phyloP scores from a whole-genome alignment of 1,284 basidiomycete genomes.

The Ustilago trichophora region DNA sequence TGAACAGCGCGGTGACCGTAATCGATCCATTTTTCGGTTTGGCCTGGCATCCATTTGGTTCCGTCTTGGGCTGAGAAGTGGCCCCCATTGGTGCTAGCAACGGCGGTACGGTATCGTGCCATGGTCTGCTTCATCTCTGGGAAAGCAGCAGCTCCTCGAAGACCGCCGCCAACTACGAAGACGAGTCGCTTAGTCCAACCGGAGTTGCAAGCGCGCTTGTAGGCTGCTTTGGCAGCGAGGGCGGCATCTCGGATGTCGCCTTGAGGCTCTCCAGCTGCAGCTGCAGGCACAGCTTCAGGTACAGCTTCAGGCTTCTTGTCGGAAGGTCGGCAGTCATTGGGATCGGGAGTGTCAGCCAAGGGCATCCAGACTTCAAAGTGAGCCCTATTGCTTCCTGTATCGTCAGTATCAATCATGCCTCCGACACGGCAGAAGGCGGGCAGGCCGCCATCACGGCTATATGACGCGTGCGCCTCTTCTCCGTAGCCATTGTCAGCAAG shows the following conservation, averaged over 20 bases:
- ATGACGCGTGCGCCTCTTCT: slow-evolving; percentile 1
- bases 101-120: slow-evolving; percentile 36
- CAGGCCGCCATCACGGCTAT: slow-evolving; percentile 19
- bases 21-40: slow-evolving; percentile 28
- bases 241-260: too few relatives aligned
- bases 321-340: not conserved
- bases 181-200: slow-evolving; percentile 42
- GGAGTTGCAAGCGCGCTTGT: slow-evolving; percentile 15
- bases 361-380: slow-evolving; percentile 52
- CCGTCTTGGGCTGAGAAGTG: slow-evolving; percentile 29
- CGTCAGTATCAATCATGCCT: slow-evolving; percentile 28
- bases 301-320: too few relatives aligned
- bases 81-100: slow-evolving; percentile 41
- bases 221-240: slow-evolving; percentile 2
- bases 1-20: slow-evolving; percentile 45
- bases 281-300: too few relatives aligned
- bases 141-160: slow-evolving; percentile 32
- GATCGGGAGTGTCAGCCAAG: slow-evolving; percentile 9
- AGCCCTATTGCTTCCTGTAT: slow-evolving; percentile 10
- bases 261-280: too few relatives aligned
- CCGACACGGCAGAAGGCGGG: slow-evolving; percentile 53
- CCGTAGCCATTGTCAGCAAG: slow-evolving; percentile 42
- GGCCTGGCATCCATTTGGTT: slow-evolving; percentile 17
- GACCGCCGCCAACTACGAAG: slow-evolving; percentile 39
- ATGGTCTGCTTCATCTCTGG: slow-evolving; percentile 51